These are phyloP conservation scores for Spergularia azorica DNA, from an alignment of 179 eudicot genomes.

Conservation along the genomic window DNA sequence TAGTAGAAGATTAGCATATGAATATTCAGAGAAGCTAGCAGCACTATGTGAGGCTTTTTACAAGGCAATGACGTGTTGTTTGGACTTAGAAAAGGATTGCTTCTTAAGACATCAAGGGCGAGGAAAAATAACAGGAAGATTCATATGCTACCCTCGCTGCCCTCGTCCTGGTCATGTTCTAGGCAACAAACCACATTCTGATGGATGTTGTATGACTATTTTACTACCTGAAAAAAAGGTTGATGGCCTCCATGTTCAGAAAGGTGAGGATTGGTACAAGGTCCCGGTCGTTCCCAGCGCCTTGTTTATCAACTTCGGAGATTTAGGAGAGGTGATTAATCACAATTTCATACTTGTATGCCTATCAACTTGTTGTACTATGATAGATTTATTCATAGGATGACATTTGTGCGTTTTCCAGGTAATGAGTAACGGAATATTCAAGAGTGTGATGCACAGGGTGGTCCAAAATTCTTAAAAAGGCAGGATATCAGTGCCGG, in stretches of 20 bases:
- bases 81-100: slow-evolving; percentile 22
- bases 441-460: slow-evolving; percentile 55
- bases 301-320: slow-evolving; percentile 44
- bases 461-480: slow-evolving; percentile 43
- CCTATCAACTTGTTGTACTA: no score
- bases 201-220: slow-evolving; percentile 41
- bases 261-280: slow-evolving; percentile 44
- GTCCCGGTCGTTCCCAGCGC: slow-evolving; percentile 42
- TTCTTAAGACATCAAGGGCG: slow-evolving; percentile 40
- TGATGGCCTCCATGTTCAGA: slow-evolving; percentile 44
- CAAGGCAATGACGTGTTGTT: slow-evolving; percentile 15
- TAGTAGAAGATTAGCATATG: slow-evolving; percentile 17
- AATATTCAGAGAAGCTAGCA: slow-evolving; percentile 16
- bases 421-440: slow-evolving; percentile 57
- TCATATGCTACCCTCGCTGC: slow-evolving; percentile 45
- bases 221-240: slow-evolving; percentile 36
- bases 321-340: slow-evolving; percentile 46
- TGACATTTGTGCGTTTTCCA: slow-evolving; percentile 3
- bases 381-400: not conserved
- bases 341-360: no score
- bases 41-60: not conserved
- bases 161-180: slow-evolving; percentile 43
- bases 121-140: slow-evolving; percentile 30
- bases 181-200: slow-evolving; percentile 50
- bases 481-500: slow-evolving; percentile 20